Evolutionary conservation across 2,329 filamentous ascomycete species (phyloP).

Genomic region (Thielaviopsis cerberus): DNA sequence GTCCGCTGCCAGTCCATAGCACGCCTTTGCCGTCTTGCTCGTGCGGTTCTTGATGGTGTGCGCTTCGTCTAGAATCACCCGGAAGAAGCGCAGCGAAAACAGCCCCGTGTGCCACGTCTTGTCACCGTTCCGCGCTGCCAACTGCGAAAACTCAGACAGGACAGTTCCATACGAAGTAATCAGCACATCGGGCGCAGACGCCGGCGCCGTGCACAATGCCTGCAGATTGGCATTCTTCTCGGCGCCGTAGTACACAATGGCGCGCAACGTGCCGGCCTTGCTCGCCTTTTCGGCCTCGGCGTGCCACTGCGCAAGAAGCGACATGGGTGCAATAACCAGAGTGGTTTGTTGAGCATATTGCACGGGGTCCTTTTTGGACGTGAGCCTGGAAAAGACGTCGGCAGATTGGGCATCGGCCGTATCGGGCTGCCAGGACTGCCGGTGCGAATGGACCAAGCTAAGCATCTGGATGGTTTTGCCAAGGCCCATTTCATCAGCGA

Average conservation of each 20-base stretch:
- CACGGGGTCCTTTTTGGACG: conserved; percentile 19
- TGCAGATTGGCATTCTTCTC: conserved; percentile 70
- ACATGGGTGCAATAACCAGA: conserved; percentile 91
- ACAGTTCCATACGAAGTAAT: conserved; percentile 91
- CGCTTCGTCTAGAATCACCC: conserved; percentile 85
- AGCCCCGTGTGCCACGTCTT: conserved; percentile 50
- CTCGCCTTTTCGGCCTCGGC: conserved; percentile 88
- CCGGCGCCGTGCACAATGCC: conserved; percentile 59
- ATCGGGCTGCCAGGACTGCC: no score
- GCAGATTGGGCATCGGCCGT: no score
- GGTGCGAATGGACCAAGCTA: conserved; percentile 73
- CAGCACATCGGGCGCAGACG: conserved; percentile 67
- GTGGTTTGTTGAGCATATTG: conserved; percentile 71
- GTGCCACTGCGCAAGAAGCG: conserved; percentile 88
- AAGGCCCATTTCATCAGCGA: conserved; percentile 94
- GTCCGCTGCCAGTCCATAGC: conserved; percentile 68
- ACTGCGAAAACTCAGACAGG: conserved; percentile 55
- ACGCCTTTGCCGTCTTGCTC: conserved; percentile 87
- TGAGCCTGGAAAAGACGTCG: conserved; percentile 4
- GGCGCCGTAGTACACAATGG: conserved; percentile 76
- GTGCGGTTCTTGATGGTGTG: conserved; percentile 81
- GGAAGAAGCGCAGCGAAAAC: conserved; percentile 87
- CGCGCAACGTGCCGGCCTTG: conserved; percentile 60
- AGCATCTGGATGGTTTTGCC: conserved; percentile 99
- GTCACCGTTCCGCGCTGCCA: conserved; percentile 35